These are phyloP conservation scores for Claviceps arundinis DNA, from an alignment of 2,329 filamentous ascomycete species.

Conservation along the genomic window DNA sequence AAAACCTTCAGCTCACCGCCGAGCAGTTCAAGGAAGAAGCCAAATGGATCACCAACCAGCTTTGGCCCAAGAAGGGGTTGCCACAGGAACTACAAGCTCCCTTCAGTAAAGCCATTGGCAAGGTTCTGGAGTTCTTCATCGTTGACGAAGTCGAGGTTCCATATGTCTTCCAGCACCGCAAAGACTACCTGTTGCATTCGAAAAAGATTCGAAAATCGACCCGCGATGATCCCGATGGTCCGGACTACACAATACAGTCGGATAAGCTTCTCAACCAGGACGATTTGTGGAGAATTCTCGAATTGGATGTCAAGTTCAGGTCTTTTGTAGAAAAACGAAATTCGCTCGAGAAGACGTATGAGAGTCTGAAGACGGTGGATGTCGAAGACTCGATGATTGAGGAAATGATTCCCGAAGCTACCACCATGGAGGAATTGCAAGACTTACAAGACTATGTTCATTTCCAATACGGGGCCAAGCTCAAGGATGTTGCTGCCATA, in stretches of 20 bases:
- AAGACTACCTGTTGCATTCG: constrained; percentile 91
- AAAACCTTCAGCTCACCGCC: constrained; percentile 62
- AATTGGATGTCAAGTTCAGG: constrained; percentile 89
- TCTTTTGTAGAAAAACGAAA: constrained; percentile 88
- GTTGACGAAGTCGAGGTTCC: constrained; percentile 90
- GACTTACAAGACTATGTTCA: constrained; percentile 94
- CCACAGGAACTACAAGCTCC: constrained; percentile 60
- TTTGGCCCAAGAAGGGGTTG: constrained; percentile 78
- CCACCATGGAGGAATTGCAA: constrained; percentile 88
- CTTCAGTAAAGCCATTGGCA: constrained; percentile 78
- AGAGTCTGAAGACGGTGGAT: constrained; percentile 52
- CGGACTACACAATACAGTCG: constrained; percentile 61
- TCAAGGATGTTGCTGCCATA: constrained; percentile 64
- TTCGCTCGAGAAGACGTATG: constrained; percentile 64
- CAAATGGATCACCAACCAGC: constrained; percentile 77
- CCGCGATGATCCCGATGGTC: constrained; percentile 54
- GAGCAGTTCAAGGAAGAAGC: constrained; percentile 87
- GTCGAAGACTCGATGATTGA: constrained; percentile 65
- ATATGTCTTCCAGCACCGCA: constrained; percentile 95
- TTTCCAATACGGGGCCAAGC: constrained; percentile 75
- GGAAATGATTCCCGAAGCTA: constrained; percentile 65
- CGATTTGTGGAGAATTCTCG: constrained; percentile 89
- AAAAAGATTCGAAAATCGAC: constrained; percentile 52
- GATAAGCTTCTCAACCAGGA: constrained; percentile 86
- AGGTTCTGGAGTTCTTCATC: constrained; percentile 90